phyloP scores from a whole-genome alignment of 2,329 filamentous ascomycete genomes.

The Nannizziopsis barbatae region DNA sequence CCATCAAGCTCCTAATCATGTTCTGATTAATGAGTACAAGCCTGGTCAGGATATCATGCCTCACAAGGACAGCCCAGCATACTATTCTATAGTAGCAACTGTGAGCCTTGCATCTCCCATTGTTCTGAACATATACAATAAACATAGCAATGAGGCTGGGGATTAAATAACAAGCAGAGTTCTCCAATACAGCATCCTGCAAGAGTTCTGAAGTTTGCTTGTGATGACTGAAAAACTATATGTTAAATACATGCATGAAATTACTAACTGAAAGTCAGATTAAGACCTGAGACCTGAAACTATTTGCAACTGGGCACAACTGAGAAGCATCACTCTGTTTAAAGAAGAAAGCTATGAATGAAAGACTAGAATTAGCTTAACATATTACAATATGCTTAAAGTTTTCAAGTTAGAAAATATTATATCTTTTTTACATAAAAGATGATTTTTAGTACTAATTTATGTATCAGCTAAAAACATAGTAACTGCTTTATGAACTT shows the following conservation, averaged over 20 bases:
- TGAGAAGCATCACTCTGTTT: conserved; percentile 35
- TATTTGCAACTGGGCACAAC: conserved; percentile 49
- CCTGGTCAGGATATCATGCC: conserved; percentile 92
- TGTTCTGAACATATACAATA: conserved; percentile 65
- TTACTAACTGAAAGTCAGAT: conserved; percentile 49
- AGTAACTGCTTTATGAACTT: not conserved
- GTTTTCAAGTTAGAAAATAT: conserved; percentile 63
- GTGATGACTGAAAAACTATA: conserved; percentile 47
- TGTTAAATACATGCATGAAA: conserved; percentile 48
- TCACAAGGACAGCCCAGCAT: conserved; percentile 84
- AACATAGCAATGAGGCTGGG: conserved; percentile 41
- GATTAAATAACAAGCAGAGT: conserved; percentile 36
- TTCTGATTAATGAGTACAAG: conserved; percentile 83
- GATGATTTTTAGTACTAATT: not conserved
- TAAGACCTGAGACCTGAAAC: conserved; percentile 44
- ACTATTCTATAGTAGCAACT: conserved; percentile 79
- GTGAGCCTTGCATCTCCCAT: conserved; percentile 70
- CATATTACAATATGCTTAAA: conserved; percentile 72
- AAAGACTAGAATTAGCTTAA: conserved; percentile 48
- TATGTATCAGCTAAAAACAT: not conserved
- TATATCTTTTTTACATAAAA: conserved; percentile 41
- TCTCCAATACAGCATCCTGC: conserved; percentile 53
- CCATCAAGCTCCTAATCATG: conserved; percentile 72
- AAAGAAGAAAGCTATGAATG: conserved; percentile 37
- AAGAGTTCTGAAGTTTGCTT: conserved; percentile 66